Base-by-base conservation (phyloP, 2,329 filamentous ascomycete species). In the Westerdykella sp. region DNA sequence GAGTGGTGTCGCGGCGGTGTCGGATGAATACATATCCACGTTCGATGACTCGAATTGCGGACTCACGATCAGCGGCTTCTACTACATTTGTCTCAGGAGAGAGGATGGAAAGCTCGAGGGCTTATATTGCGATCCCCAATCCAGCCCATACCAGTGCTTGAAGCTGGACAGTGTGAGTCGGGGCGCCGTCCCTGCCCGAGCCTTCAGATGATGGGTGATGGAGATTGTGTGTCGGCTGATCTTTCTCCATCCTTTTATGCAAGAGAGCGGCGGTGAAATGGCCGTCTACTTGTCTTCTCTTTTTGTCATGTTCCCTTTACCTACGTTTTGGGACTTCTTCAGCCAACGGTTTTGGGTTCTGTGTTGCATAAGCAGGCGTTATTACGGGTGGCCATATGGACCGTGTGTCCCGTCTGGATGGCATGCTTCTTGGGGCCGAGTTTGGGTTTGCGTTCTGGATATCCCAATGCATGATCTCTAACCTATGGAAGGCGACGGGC, bases 71-170 rank as follows among this genome's bases (percentile, higher is more conserved):
- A 69, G 63, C 22, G 75, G 75, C 0, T 78, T 78, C 48, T 78
- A 78, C 49, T 78, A 76, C 51, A 68, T 76, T 5, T 73, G 69
- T 53, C 44, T 78, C 53, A 54, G 67, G 43, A 59, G 75, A 34
- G 59, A 58, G 11, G 70, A 73, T 52, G 75, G 75, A 1, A 51
- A 48, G 13, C 61, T 77, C 4, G 70, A 77, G 50, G 75, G 75
- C 0, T 58, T 77, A 48, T 78, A 78, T 55, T 77, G 72, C 54
- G 75, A 78, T 63, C 73, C 73, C n/a, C 67, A 70, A 53, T 73
- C 70, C 48, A 73, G 71, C 44, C 75, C 75, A 38, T 77, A 75
- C 58, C 75, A 78, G 63, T 69, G 70, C 51, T 54, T 78, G 51
- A 68, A 66, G 50, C 54, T 78, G 48, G 65, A 63, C 42, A 68